Conservation (phyloP, 192 early-diverging fungal species). For the Mortierella antarctica region DNA sequence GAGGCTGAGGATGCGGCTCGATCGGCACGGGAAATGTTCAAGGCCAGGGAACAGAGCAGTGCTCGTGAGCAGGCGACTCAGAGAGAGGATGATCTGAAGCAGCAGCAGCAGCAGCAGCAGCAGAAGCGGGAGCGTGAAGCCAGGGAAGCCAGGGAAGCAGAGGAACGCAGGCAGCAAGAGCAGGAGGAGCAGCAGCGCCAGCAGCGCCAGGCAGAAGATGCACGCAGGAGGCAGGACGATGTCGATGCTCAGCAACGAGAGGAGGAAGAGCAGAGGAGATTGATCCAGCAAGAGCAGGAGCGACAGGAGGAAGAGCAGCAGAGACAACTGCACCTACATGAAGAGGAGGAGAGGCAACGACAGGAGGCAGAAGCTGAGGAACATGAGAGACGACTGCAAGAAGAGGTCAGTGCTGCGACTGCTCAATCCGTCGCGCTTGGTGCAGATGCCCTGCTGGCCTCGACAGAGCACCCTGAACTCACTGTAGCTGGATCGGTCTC, state of each 20-base stretch:
- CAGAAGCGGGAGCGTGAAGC: conserved; percentile 24
- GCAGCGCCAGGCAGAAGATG: conserved; percentile 8
- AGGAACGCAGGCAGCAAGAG: conserved; percentile 12
- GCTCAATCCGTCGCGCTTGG: conserved; percentile 17
- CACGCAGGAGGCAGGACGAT: conserved; percentile 10
- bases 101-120: conserved; percentile 15
- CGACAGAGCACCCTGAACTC: conserved; percentile 26
- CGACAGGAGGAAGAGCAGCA: conserved; percentile 29
- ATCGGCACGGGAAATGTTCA: conserved; percentile 32
- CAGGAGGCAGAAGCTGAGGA: conserved; percentile 5
- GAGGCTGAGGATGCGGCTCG: conserved; percentile 35
- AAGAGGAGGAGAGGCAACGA: conserved; percentile 51
- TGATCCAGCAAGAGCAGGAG: conserved; percentile 9
- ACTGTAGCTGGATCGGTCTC: conserved; percentile 35
- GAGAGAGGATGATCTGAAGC: conserved; percentile 23
- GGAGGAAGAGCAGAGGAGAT: conserved; percentile 14
- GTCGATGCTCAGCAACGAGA: conserved; percentile 1
- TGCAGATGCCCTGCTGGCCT: conserved; percentile 22
- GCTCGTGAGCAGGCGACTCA: conserved; percentile 24
- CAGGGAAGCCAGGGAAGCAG: conserved; percentile 7
- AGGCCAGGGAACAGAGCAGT: conserved; percentile 9
- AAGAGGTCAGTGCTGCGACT: conserved; percentile 19
- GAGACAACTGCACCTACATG: conserved; percentile 24
- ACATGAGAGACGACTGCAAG: conserved; percentile 25
- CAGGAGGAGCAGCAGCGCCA: neutral